Conservation (phyloP, 176 grass and related monocot species). For the Bothriochloa decipiens region DNA sequence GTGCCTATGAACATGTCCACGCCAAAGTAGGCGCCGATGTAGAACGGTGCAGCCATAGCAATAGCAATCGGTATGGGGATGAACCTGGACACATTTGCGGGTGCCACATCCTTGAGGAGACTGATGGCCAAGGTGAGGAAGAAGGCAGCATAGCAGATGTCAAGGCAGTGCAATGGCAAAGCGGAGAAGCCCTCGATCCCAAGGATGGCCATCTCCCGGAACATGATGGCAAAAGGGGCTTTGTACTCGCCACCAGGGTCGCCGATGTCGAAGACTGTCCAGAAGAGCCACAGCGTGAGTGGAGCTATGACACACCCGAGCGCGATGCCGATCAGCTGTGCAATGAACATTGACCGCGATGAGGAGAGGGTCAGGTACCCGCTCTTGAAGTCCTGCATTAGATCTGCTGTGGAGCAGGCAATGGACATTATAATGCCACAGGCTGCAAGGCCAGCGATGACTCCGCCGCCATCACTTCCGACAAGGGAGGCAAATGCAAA, state of each 20-base stretch:
- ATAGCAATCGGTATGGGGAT: constrained; percentile 54
- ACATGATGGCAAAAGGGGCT: constrained; percentile 40
- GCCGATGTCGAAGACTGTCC: constrained; percentile 45
- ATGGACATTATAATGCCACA: constrained; percentile 54
- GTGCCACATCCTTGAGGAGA: constrained; percentile 42
- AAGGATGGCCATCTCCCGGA: constrained; percentile 59
- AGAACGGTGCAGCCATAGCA: constrained; percentile 50
- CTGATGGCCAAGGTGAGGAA: constrained; percentile 29
- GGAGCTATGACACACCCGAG: constrained; percentile 50
- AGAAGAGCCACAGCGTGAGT: constrained; percentile 58
- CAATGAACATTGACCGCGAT: constrained; percentile 38
- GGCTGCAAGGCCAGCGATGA: constrained; percentile 52
- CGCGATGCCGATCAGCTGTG: constrained; percentile 32
- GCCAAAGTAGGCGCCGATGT: constrained; percentile 40
- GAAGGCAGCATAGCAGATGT: constrained; percentile 38
- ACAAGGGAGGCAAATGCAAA: constrained; percentile 44
- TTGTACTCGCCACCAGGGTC: constrained; percentile 49
- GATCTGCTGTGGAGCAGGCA: constrained; percentile 47
- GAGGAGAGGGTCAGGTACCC: constrained; percentile 52
- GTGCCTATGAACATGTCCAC: constrained; percentile 57
- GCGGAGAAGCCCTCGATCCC: constrained; percentile 41
- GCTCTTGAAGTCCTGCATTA: constrained; percentile 61
- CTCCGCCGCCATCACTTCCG: constrained; percentile 31
- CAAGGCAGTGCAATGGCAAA: constrained; percentile 42
- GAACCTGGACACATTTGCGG: constrained; percentile 31